Evolutionary conservation across 805 yeast genomes (phyloP).

Genomic region (Ogataea nakhonphanomensis): DNA sequence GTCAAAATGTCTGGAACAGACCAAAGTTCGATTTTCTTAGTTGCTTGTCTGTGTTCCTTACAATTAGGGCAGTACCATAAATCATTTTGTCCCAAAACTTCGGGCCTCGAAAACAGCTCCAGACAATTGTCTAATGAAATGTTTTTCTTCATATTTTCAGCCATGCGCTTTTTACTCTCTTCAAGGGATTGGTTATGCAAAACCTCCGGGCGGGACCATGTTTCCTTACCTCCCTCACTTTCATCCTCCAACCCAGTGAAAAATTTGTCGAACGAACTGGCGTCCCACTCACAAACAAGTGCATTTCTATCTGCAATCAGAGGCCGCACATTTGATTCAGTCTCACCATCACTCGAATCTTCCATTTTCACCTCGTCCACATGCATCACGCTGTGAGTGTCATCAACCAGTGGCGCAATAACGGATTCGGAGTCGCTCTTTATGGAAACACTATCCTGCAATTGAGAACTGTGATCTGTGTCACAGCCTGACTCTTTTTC

Average conservation of each 20-base stretch:
- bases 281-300: conserved; percentile 67
- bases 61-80: conserved; percentile 93
- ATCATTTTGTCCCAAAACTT: conserved; percentile 82
- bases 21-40: conserved; percentile 90
- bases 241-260: conserved; percentile 48
- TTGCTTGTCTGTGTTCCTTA: conserved; percentile 84
- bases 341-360: conserved; percentile 2
- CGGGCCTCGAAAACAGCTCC: conserved; percentile 71
- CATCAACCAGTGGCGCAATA: neutral
- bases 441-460: no score
- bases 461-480: neutral
- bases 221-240: conserved; percentile 45
- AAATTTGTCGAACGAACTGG: conserved; percentile 43
- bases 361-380: conserved; percentile 4
- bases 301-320: conserved; percentile 36
- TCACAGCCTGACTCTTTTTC: neutral
- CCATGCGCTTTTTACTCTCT: conserved; percentile 35
- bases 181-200: conserved; percentile 56
- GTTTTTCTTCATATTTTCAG: conserved; percentile 33
- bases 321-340: conserved; percentile 15
- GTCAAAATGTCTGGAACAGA: conserved; percentile 87
- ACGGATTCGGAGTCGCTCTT: no score
- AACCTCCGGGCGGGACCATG: conserved; percentile 52
- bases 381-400: neutral
- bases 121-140: conserved; percentile 73